These are phyloP conservation scores for Bassia scoparia DNA, from an alignment of 148 eudicot species.

Conservation along the genomic window DNA sequence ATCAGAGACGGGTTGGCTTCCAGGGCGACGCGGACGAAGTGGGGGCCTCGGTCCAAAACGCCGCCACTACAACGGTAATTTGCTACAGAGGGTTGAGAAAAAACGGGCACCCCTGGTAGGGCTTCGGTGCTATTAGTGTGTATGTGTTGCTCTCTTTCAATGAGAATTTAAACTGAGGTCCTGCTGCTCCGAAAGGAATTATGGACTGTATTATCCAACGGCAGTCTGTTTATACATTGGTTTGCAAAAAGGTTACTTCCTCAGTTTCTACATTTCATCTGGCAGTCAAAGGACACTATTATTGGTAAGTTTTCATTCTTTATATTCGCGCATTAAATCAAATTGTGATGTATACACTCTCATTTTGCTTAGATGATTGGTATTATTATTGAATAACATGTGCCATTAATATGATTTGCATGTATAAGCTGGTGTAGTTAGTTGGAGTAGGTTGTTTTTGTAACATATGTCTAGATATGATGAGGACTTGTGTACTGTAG, in stretches of 20 bases:
- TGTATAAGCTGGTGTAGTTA: not conserved
- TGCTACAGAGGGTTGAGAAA: conserved; percentile 47
- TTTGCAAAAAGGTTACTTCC: conserved; percentile 65
- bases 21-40: conserved; percentile 69
- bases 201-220: conserved; percentile 80
- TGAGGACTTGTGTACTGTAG: not conserved
- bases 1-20: conserved; percentile 96
- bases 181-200: conserved; percentile 79
- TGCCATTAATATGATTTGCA: not conserved
- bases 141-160: conserved; percentile 82
- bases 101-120: conserved; percentile 64
- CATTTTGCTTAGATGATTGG: not conserved
- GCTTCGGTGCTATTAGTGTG: conserved; percentile 59
- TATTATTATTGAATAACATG: not conserved
- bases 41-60: conserved; percentile 73
- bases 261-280: conserved; percentile 31
- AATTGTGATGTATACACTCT: not conserved
- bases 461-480: not conserved
- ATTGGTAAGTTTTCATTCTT: conserved; percentile 1
- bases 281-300: conserved; percentile 15
- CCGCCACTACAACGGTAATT: conserved; percentile 67
- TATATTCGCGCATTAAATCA: not conserved
- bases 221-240: conserved; percentile 65
- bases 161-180: conserved; percentile 85
- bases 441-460: not conserved